Evolutionary conservation across 495 filamentous ascomycete species (phyloP), one percentile per base, ranked within the genome.

Genomic region (Hypomontagnella monticulosa): DNA sequence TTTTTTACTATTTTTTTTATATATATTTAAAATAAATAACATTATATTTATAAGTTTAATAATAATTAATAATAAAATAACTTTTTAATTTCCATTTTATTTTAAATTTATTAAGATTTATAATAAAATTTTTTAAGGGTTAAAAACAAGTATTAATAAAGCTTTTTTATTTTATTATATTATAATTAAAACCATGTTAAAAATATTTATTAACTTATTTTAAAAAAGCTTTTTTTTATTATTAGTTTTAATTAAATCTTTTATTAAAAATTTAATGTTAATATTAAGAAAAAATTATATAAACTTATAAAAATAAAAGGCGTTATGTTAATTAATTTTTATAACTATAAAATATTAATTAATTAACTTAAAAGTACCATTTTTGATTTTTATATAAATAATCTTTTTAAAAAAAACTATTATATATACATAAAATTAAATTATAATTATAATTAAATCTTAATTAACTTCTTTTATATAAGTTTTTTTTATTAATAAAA

Each of bases 391-490:
- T 11, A 27, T 11, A 1, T 27, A 3, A 10, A 46, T 27, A 11
- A 46, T 23, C 27, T 46, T 46, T 7, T 46, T 0, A 12, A 46
- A 46, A 27, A 46, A 46, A 11, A 11, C 12, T 23, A 8, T 23
- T 46, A 46, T 23, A 46, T 46, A 12, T 23, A 23, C 11, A 23
- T 46, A 27, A 46, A 46, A 46, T 23, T 46, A 46, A 23, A 20
- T 46, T 23, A 46, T 46, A 11, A 46, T 12, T 8, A 19, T 27
- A 11, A 46, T 27, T 2, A 27, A 4, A 20, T 46, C 23, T 46
- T 46, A 46, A 46, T 46, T 46, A 23, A 43, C 19, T 43, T 43
- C 19, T 43, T 43, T 43, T 16, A 18, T 18, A 18, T 16, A 27
- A 27, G 23, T 12, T 46, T 46, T 46, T 23, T 11, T 27, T 27